Percentiles rank a stretch among this genome's conserved stretches.
Evolutionary conservation across 805 yeast genomes (phyloP).

Genomic region (Hanseniaspora occidentalis): DNA sequence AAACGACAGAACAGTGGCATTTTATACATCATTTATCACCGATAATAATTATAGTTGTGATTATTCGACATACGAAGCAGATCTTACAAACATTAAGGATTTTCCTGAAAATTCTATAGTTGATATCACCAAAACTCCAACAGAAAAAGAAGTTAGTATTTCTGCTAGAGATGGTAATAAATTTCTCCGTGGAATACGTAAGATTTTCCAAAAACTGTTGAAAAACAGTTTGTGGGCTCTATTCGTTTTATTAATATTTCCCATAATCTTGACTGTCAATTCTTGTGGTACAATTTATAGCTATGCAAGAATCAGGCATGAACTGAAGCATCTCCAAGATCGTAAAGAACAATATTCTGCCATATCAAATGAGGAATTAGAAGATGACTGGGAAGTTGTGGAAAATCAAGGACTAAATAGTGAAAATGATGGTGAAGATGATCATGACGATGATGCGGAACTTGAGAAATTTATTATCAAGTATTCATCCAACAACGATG

Average conservation of each 20-base stretch:
- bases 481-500: constrained; percentile 14
- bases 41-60: constrained; percentile 16
- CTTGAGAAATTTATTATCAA: constrained; percentile 19
- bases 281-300: constrained; percentile 21
- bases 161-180: not conserved
- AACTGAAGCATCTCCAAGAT: constrained; percentile 17
- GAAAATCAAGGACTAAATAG: no score
- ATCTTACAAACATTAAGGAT: not conserved
- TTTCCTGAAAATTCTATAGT: constrained; percentile 3
- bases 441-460: constrained; percentile 12
- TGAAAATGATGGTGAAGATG: constrained; percentile 3
- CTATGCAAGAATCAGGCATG: constrained; percentile 15
- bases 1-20: constrained; percentile 80
- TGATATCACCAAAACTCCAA: constrained; percentile 3
- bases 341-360: no score
- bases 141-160: no score
- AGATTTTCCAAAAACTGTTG: not conserved
- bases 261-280: constrained; percentile 18
- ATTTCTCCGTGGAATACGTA: not conserved
- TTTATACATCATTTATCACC: constrained; percentile 70
- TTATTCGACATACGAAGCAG: not conserved
- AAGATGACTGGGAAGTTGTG: constrained; percentile 1
- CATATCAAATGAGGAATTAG: constrained; percentile 1
- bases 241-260: constrained; percentile 11
- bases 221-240: not conserved